A percentile compares a stretch with the other conserved stretches of the same genome.
Evolutionary conservation across 768 basidiomycete genomes (phyloP).

Genomic region (Kwoniella sp.): DNA sequence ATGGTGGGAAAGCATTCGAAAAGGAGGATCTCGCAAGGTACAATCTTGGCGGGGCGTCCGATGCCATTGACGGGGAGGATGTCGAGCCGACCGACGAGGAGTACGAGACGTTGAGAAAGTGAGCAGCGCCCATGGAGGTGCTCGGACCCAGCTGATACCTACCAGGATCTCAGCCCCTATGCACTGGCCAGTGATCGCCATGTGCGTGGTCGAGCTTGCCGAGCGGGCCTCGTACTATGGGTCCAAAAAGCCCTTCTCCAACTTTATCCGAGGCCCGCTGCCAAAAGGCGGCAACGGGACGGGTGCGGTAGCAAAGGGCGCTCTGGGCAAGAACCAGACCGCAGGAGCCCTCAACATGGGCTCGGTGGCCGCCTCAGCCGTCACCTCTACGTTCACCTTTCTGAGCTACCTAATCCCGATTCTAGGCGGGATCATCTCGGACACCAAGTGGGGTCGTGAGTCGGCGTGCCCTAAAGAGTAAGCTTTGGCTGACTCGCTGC

Average conservation of each 20-base stretch:
- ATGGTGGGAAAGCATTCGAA: neutral
- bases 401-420: slow-evolving; percentile 44
- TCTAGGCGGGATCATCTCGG: slow-evolving; percentile 46
- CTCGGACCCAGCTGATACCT: neutral
- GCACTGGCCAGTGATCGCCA: slow-evolving; percentile 38
- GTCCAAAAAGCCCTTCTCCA: slow-evolving; percentile 22
- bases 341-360: slow-evolving; percentile 45
- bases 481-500: neutral
- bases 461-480: neutral
- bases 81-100: slow-evolving; percentile 26
- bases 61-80: too few species aligned
- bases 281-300: slow-evolving; percentile 40
- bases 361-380: slow-evolving; percentile 31
- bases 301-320: slow-evolving; percentile 38
- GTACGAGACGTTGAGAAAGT: slow-evolving; percentile 26
- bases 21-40: too few species aligned
- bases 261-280: slow-evolving; percentile 34
- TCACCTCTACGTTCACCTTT: slow-evolving; percentile 39
- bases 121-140: slow-evolving; percentile 27
- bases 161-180: slow-evolving; percentile 14
- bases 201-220: slow-evolving; percentile 49
- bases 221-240: slow-evolving; percentile 48
- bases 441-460: slow-evolving; percentile 43
- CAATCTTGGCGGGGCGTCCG: too few species aligned
- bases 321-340: slow-evolving; percentile 25